These are phyloP conservation scores for Nidula microcarpa DNA, from an alignment of 768 basidiomycete species.

Conservation along the genomic window DNA sequence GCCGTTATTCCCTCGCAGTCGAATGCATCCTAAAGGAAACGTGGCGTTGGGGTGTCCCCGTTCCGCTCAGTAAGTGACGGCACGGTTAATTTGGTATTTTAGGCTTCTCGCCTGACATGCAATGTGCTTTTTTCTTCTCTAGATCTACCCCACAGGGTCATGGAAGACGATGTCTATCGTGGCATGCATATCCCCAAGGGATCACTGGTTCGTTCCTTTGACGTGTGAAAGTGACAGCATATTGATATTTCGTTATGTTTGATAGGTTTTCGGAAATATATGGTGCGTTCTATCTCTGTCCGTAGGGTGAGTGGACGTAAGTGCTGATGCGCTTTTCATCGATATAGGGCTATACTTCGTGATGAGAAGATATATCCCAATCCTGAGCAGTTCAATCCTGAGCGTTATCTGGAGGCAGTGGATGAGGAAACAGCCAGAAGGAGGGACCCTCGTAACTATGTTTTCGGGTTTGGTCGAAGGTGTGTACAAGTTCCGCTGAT, in stretches of 20 bases:
- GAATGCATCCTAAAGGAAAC: constrained; percentile 55
- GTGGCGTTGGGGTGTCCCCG: constrained; percentile 53
- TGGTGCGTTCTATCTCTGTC: constrained; percentile 31
- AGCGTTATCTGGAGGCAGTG: constrained; percentile 40
- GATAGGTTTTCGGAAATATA: constrained; percentile 54
- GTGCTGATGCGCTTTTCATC: background rate
- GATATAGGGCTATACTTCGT: constrained; percentile 41
- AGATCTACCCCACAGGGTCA: constrained; percentile 65
- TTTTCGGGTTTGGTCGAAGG: constrained; percentile 41
- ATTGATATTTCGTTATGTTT: constrained; percentile 4
- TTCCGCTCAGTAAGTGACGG: constrained; percentile 48
- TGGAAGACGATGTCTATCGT: constrained; percentile 61
- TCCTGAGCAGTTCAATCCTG: constrained; percentile 48
- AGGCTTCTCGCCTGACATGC: background rate
- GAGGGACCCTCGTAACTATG: constrained; percentile 27
- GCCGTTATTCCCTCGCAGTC: constrained; percentile 18
- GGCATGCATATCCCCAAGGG: constrained; percentile 62
- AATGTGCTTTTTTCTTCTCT: constrained; percentile 1
- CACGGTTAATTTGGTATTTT: background rate
- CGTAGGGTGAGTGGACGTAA: background rate
- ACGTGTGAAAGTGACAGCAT: background rate
- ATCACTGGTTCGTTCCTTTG: constrained; percentile 37
- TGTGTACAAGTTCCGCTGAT: constrained; percentile 10
- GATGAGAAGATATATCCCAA: constrained; percentile 49
- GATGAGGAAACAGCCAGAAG: constrained; percentile 21